Evolutionary conservation across 495 filamentous ascomycete species (phyloP), one percentile per base, ranked within the genome.

Genomic region (Clavariopsis aquatica): DNA sequence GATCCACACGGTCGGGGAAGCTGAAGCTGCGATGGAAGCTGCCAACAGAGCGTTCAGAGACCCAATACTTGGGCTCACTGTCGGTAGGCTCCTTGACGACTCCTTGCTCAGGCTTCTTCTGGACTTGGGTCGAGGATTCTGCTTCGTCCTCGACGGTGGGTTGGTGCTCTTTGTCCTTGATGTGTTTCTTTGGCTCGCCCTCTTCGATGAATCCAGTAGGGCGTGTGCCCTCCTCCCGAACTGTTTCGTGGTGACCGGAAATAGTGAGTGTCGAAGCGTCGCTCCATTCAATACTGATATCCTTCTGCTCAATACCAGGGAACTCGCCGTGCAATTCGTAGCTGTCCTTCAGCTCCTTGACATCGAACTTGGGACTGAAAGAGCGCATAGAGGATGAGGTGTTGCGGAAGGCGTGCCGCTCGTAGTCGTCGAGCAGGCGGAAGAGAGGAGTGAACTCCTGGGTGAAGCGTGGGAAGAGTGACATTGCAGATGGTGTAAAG

Each of bases 271-370:
- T 96, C 53, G 89, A 81, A 4, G 81, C 76, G 72, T 96, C 93
- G 52, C 83, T 85, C 81, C 96, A 96, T 75, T 96, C 91, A 70
- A 96, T 89, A 55, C 84, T 78, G 65, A 96, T 76, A 69, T 95
- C 81, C 60, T 88, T 83, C 71, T 90, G 88, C 52, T 89, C 83
- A 49, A 92, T 81, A 41, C 93, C 93, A 0, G 93, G 91, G 0
- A 96, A 83, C 75, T 96, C 93, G 69, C 92, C 92, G 69, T 94
- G 85, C 1, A 98, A 86, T 69, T 92, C 83, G 75, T 93, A 98
- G 68, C 72, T 73, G 15, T 85, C 71, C 45, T 82, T 78, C 1
- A 79, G 75, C 76, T 96, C 92, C 60, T 83, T 82, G 49, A 96
- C 81, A 72, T 97, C 93, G 77, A 97, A 96, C 64, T 84, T 84